A percentile compares a stretch with the other conserved stretches of the same genome.
phyloP scores from a whole-genome alignment of 1,139 yeast species.

The Hemisphaericaspora xylanilytica region DNA sequence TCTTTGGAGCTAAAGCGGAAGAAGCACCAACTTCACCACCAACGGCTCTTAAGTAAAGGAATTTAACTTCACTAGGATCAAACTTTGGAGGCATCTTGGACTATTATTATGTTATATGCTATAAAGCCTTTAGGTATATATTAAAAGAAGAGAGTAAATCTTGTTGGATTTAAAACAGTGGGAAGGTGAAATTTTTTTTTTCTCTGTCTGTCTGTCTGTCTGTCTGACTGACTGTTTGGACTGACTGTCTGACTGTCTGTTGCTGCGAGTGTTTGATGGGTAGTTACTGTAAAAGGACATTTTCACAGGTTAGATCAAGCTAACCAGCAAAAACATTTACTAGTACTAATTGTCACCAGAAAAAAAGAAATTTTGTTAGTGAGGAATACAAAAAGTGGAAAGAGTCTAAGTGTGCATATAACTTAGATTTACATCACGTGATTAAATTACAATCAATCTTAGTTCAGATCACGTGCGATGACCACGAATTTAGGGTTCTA shows the following conservation, averaged over 20 bases:
- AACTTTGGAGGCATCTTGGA: constrained; percentile 86
- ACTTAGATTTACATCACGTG: neutral
- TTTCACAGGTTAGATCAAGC: too few relatives aligned
- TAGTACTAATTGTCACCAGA: too few relatives aligned
- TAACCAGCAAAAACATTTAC: too few relatives aligned
- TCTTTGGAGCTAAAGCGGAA: constrained; percentile 99
- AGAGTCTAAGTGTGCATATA: neutral
- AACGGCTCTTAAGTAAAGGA: constrained; percentile 98
- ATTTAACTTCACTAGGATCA: constrained; percentile 98
- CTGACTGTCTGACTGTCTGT: too few relatives aligned
- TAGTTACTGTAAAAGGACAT: too few relatives aligned
- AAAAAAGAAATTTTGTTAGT: too few relatives aligned
- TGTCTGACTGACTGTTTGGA: too few relatives aligned
- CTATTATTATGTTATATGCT: neutral
- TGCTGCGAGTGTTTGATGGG: too few relatives aligned
- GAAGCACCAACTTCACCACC: constrained; percentile 99
- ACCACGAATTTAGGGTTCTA: neutral
- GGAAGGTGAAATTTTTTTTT: constrained; percentile 10
- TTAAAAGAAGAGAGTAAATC: constrained; percentile 1
- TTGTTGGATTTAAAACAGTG: neutral
- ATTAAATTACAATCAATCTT: neutral
- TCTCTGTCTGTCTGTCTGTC: too few relatives aligned
- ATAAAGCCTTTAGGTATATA: constrained; percentile 1
- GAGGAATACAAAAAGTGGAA: too few relatives aligned
- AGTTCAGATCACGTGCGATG: neutral